Evolutionary conservation across 2,329 filamentous ascomycete genomes (phyloP), one percentile per base, ranked within the genome.

Genomic region (Aureobasidium sp.): DNA sequence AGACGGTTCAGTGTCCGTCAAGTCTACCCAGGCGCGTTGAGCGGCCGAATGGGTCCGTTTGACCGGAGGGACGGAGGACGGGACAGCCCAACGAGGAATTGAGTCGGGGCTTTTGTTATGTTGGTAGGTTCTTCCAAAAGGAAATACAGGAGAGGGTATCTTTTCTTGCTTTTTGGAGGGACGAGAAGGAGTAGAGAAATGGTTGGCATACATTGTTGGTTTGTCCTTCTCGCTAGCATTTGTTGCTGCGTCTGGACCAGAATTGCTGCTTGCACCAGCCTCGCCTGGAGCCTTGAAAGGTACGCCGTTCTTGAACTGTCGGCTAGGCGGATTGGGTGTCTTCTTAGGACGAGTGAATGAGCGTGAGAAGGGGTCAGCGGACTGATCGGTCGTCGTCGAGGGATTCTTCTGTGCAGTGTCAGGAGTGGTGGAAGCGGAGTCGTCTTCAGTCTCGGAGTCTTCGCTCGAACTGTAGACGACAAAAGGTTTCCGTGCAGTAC

Each of bases 301-400:
- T 10, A 53, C 27, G 5, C 48, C 60, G 29, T 52, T 59, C 37
- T 70, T 71, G 48, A 68, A 66, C 17, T 69, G 69, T 36, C 64
- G 65, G 57, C 69, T 72, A 5, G 69, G 71, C 39, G 68, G 67
- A 15, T 66, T 70, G 5, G 72, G 72, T 13, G 68, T 68, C 52
- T 69, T 72, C 63, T 70, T 74, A 23, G 69, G 68, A 60, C 72
- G 65, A 23, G 39, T 57, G 41, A 41, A 62, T 36, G 48, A 59
- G 27, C 41, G 56, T 32, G 29, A 57, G 52, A 42, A 66, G 32
- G 46, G 64, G 55, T 63, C 64, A 58, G 41, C 62, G 48, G 51
- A 37, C 63, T 13, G 63, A 57, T 60, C 66, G 64, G 32, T 29
- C 5, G 55, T 32, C 29, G 55, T 26, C 4, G 55, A 20, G 17